Evolutionary conservation across 805 yeast genomes (phyloP).

Genomic region (Lachancea sp.): DNA sequence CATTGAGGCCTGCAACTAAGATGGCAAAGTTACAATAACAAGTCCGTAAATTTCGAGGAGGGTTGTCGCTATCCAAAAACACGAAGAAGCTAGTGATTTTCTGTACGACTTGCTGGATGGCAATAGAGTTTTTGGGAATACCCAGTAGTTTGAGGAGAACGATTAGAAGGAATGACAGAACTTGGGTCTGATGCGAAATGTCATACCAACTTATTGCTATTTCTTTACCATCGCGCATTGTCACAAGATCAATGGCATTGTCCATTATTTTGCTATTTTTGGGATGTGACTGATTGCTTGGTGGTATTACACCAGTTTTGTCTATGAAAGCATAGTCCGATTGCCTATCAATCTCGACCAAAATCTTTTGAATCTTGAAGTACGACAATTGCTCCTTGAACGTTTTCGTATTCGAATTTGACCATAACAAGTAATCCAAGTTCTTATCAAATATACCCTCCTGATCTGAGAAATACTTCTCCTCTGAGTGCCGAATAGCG

Average conservation of each 20-base stretch:
- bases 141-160: constrained; percentile 31
- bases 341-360: constrained; percentile 32
- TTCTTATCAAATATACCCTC: constrained; percentile 23
- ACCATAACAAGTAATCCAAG: constrained; percentile 27
- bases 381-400: constrained; percentile 23
- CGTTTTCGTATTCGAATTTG: constrained; percentile 19
- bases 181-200: constrained; percentile 35
- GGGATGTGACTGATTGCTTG: constrained; percentile 31
- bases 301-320: constrained; percentile 33
- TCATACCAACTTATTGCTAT: constrained; percentile 35
- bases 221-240: constrained; percentile 22
- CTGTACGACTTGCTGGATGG: constrained; percentile 31
- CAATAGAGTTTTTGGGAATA: constrained; percentile 29
- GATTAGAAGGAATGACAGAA: constrained; percentile 29
- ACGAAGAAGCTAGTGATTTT: constrained; percentile 31
- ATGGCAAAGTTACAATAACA: constrained; percentile 35
- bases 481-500: constrained; percentile 22
- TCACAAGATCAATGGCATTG: constrained; percentile 32
- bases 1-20: constrained; percentile 32
- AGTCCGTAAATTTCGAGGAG: constrained; percentile 33
- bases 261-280: constrained; percentile 29
- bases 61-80: constrained; percentile 30
- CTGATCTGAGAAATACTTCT: constrained; percentile 18
- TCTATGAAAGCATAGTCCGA: constrained; percentile 32
- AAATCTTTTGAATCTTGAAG: constrained; percentile 30